Base-by-base conservation (phyloP, 331 rosid species). In the Saraca asoca region DNA sequence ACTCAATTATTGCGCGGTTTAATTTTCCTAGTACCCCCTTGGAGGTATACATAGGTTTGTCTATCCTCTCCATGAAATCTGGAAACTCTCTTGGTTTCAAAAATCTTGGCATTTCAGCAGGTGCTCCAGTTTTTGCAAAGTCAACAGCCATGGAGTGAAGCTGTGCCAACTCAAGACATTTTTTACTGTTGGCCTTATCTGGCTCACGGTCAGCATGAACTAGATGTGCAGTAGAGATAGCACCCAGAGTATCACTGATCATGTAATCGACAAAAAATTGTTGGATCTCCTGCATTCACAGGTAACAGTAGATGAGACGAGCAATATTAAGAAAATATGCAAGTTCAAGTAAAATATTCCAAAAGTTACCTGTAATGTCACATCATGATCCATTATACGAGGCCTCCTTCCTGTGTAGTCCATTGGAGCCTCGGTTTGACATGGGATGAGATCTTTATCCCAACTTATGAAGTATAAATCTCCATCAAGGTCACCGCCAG, bases 401-500 rank as follows among this genome's bases (percentile, higher is more conserved):
- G 98, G 94, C 65, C 96, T 87, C 51, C 98, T 78, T 57, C 89
- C 93, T 8, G 86, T 76, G 73, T 86, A 90, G 77, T 87, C 96
- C 98, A 90, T 87, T 5, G 98, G 95, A 15, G 82, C 43, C 51
- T 75, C 87, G 14, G 80, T 79, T 72, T 55, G 50, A 71, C 75
- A 24, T 33, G 98, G 98, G 60, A 87, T 80, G 31, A 93, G 80
- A 81, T 58, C 80, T 54, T 62, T 46, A 53, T 90, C 98, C 98
- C 98, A 93, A 70, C 95, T 87, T 64, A 93, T 69, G 80, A 90
- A 93, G 80, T 62, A 93, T 67, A 84, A 83, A 77, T 93, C 98
- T 59, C 98, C 98, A 64, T 93, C 98, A 67, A 93, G 96, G 78
- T 93, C 98, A 20, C 95, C 98, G 2, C 98, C 98, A 7, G 98